phyloP scores from a whole-genome alignment of 495 filamentous ascomycete genomes.

The Aspergillus nidulans region DNA sequence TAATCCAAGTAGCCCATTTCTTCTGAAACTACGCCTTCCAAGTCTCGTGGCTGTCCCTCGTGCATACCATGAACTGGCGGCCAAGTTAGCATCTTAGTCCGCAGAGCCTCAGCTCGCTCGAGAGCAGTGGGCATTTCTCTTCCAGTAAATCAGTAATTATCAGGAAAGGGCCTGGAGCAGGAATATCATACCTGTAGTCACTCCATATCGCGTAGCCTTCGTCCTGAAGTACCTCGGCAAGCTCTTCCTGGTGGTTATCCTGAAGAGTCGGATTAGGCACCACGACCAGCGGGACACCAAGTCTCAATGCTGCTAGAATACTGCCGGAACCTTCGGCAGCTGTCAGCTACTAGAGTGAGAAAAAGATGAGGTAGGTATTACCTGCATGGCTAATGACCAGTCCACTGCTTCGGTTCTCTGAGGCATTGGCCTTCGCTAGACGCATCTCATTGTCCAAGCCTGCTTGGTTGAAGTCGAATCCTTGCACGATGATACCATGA shows the following conservation, averaged over 20 bases:
- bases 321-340: constrained; percentile 64
- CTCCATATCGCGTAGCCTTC: constrained; percentile 69
- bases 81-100: constrained; percentile 38
- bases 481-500: constrained; percentile 49
- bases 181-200: constrained; percentile 11
- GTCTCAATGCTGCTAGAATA: constrained; percentile 74
- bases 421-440: constrained; percentile 34
- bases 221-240: constrained; percentile 65
- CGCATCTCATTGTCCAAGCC: constrained; percentile 56
- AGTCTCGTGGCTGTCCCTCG: constrained; percentile 30
- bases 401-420: constrained; percentile 42
- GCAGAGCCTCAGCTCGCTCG: constrained; percentile 36
- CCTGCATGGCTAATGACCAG: constrained; percentile 89
- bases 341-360: background rate
- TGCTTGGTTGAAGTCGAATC: constrained; percentile 61
- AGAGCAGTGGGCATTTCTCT: constrained; percentile 47
- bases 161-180: background rate
- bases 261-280: constrained; percentile 81
- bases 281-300: constrained; percentile 66
- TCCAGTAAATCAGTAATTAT: constrained; percentile 3
- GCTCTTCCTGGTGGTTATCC: constrained; percentile 87
- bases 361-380: constrained; percentile 28
- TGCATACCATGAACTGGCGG: constrained; percentile 43
- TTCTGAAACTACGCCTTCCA: constrained; percentile 51
- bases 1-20: constrained; percentile 57